Evolutionary conservation across 2,329 filamentous ascomycete genomes (phyloP).

Genomic region (Colletotrichum endophyticum): DNA sequence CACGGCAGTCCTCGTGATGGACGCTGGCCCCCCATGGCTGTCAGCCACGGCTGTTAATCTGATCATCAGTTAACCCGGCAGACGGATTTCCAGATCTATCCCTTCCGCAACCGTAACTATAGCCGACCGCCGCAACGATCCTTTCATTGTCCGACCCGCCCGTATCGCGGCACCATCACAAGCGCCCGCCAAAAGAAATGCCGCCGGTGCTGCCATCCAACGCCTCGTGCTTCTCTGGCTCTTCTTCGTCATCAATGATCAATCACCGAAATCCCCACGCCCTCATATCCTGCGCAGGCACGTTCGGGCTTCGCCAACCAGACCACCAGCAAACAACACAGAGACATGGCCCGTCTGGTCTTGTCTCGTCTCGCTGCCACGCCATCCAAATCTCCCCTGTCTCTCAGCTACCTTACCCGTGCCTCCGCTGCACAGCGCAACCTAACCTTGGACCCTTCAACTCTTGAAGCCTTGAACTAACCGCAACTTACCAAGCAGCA

Average conservation of each 20-base stretch:
- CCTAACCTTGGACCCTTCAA: neutral
- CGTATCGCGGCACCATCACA: neutral
- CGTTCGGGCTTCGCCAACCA: neutral
- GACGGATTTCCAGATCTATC: neutral
- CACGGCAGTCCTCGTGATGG: neutral
- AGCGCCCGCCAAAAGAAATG: neutral
- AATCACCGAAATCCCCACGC: neutral
- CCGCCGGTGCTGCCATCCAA: neutral
- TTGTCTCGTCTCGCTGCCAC: slow-evolving; percentile 11
- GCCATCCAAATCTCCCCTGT: neutral
- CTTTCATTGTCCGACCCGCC: neutral
- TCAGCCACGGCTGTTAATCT: neutral
- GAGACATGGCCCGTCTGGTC: slow-evolving; percentile 1
- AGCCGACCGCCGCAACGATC: neutral
- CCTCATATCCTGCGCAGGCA: neutral
- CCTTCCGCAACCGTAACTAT: neutral
- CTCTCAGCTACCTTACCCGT: neutral
- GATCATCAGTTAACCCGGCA: neutral
- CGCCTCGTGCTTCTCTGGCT: neutral
- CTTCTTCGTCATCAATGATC: neutral
- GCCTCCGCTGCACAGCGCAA: neutral
- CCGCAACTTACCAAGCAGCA: neutral
- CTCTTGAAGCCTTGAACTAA: neutral
- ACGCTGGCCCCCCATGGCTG: neutral
- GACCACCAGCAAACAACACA: neutral